Evolutionary conservation across 768 basidiomycete species (phyloP), one percentile per base, ranked within the genome.

Genomic region (Paxillus ammoniavirescens): DNA sequence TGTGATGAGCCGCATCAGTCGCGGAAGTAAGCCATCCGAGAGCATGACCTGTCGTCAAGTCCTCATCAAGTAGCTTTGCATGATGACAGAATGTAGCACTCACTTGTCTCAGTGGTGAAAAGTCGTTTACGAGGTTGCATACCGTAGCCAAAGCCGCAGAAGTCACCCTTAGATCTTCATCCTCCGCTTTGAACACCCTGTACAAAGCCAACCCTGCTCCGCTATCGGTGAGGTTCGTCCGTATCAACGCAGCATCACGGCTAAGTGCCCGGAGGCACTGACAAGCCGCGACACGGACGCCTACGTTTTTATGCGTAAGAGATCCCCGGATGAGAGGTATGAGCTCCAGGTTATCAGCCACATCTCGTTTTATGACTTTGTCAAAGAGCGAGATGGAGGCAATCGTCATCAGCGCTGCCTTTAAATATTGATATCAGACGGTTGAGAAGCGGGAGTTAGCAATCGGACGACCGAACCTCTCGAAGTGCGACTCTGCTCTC

Each of bases 61-160:
- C 37, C 45, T 44, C 14, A 44, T 13, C 53, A 26, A 59, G 53
- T 47, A 35, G 41, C 30, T 18, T 12, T 14, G 36, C 18, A 30
- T 12, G 42, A 14, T 10, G n/a, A 33, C 13, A n/a, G 23, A 47
- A 36, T 4, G 12, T 12, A 8, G 5, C 42, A 77, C 86, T 60
- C 60, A 92, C 91, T 49, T 76, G 72, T 56, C 85, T 75, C 58
- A 94, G 65, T 7, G 93, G 92, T 10, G 92, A 93, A 69, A 91
- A 93, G 49, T 92, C 89, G 49, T 84, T 86, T 8, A 95, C 82
- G 41, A 95, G 78, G 66, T 97, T 96, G 69, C 91, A 92, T 4
- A 96, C 78, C 5, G 84, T 87, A 0, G 84, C 78, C 1, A 91
- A 69, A 1, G 90, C 87, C 0, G 87, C 89, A 49, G 77, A 76